These are phyloP conservation scores for Cryptomeria japonica DNA, from an alignment of 75 land plant genomes.

Conservation along the genomic window DNA sequence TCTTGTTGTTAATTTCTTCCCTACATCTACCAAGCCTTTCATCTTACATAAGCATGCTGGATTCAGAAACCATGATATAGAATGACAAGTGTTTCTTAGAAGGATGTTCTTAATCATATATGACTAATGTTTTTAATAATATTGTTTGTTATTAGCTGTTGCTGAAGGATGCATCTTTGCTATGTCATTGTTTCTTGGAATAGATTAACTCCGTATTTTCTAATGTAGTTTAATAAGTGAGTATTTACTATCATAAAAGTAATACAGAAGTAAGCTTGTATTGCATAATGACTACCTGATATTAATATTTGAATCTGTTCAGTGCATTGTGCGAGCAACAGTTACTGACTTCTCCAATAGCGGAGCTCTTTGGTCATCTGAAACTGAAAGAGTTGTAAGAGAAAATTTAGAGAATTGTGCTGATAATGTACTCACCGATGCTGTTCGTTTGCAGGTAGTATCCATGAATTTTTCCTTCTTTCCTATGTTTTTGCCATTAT, in stretches of 20 bases:
- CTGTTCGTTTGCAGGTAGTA: conserved; percentile 68
- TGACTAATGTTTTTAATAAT: neutral
- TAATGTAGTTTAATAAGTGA: neutral
- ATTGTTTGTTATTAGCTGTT: neutral
- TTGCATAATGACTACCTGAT: neutral
- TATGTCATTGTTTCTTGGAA: neutral
- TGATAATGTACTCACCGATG: conserved; percentile 57
- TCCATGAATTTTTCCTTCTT: neutral
- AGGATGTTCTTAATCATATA: neutral
- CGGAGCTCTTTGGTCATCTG: neutral
- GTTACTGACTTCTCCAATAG: conserved; percentile 31
- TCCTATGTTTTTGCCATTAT: neutral
- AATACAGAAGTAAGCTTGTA: neutral
- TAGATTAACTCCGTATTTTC: neutral
- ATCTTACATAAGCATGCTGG: neutral
- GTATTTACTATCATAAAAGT: neutral
- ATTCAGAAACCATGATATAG: neutral
- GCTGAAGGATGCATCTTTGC: neutral
- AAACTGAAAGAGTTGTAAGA: neutral
- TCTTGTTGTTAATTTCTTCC: neutral
- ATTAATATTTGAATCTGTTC: conserved; percentile 15
- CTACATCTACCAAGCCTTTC: neutral
- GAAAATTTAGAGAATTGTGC: conserved; percentile 11
- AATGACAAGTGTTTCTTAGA: neutral
- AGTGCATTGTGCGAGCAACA: conserved; percentile 76